Evolutionary conservation across 345 rosid genomes (phyloP), one percentile per base, ranked within the genome.

Genomic region (Pugionium cornutum): DNA sequence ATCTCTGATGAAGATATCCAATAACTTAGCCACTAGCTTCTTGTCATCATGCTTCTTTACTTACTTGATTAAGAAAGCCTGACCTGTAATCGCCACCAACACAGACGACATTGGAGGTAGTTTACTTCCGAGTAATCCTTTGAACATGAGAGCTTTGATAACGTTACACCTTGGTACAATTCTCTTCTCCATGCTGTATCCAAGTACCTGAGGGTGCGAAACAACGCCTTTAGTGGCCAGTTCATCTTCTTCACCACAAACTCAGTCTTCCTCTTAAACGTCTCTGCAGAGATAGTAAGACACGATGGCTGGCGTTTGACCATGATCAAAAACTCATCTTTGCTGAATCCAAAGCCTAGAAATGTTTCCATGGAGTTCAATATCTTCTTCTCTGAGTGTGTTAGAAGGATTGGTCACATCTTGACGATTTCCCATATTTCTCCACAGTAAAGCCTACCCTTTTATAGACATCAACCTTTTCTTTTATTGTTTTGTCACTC

Each of bases 151-250:
- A 7, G 65, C 65, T 64, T 30, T 48, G n/a, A 55, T 42, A 7
- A 78, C 69, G 2, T 54, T 62, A 53, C 75, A 70, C 55, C 75
- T 73, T 4, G 79, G 79, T 6, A 79, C n/a, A 34, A 68, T 68
- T 31, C 72, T 67, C 66, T 60, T 62, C 66, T 75, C 72, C 69
- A 75, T 27, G 36, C 72, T 75, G 3, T 3, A 47, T 8, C 1
- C 5, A 8, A 75, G 25, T 28, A 65, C 59, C 0, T 6, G 3
- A 2, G 83, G 80, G 8, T 1, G 6, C 3, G 1, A 1, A 33
- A 32, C 55, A 26, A 76, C 4, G 5, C 9, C 34, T 34, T 7
- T 10, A 73, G 6, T 40, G 51, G 33, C 60, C 67, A 78, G 10
- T 54, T 47, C 30, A 3, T 32, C 8, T 26, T 31, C 25, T 51